Percentiles rank a stretch among this genome's conserved stretches.
phyloP scores from a whole-genome alignment of 164 flowering plant genomes.

The Annona cherimola region DNA sequence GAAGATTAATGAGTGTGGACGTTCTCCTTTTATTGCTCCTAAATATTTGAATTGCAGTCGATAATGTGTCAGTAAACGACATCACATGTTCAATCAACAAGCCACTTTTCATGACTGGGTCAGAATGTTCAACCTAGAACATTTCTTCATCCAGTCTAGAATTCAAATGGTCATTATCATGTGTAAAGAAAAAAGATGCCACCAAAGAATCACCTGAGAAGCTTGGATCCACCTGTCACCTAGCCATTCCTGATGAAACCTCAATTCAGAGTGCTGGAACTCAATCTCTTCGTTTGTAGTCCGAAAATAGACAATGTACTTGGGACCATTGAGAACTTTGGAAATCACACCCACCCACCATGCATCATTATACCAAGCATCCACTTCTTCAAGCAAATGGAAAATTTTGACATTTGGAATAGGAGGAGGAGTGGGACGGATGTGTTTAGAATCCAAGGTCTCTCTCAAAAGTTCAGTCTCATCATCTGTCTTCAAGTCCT shows the following conservation, averaged over 20 bases:
- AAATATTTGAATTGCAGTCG: no score
- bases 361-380: slow-evolving; percentile 72
- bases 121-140: no score
- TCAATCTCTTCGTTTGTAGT: slow-evolving; percentile 40
- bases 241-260: slow-evolving; percentile 76
- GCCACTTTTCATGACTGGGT: no score
- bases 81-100: no score
- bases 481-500: slow-evolving; percentile 56
- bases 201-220: slow-evolving; percentile 33
- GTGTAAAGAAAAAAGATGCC: neutral
- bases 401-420: slow-evolving; percentile 24
- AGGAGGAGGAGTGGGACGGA: slow-evolving; percentile 70
- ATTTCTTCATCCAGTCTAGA: no score
- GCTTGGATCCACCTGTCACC: slow-evolving; percentile 60
- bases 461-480: slow-evolving; percentile 46
- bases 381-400: slow-evolving; percentile 53
- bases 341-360: slow-evolving; percentile 88
- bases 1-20: no score
- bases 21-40: no score
- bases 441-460: slow-evolving; percentile 39
- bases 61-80: no score
- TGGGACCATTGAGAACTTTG: slow-evolving; percentile 38
- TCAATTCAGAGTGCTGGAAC: slow-evolving; percentile 42
- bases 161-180: neutral
- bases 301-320: slow-evolving; percentile 56